These are phyloP conservation scores for Dentipellis sp. DNA, from an alignment of 768 basidiomycete genomes.

Conservation along the genomic window DNA sequence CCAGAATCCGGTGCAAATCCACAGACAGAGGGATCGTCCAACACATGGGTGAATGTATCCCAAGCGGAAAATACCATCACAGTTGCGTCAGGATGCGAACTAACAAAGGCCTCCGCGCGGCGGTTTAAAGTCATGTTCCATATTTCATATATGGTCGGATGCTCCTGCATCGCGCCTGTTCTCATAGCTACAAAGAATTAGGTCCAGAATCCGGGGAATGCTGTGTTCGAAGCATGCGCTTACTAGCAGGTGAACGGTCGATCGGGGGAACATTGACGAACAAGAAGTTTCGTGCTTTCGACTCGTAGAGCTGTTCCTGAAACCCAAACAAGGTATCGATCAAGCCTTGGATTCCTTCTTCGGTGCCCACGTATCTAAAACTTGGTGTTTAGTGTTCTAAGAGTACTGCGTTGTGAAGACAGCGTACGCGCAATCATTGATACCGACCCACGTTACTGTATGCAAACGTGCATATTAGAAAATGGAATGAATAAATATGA, in stretches of 20 bases:
- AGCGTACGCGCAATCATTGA: conserved; percentile 53
- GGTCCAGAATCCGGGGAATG: not conserved
- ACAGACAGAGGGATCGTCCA: conserved; percentile 34
- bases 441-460: conserved; percentile 35
- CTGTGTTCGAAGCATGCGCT: not conserved
- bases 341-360: conserved; percentile 14
- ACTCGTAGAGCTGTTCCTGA: conserved; percentile 39
- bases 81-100: conserved; percentile 34
- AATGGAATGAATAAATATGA: not conserved
- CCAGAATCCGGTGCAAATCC: conserved; percentile 30
- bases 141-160: conserved; percentile 1
- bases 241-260: conserved; percentile 34
- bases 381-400: not conserved
- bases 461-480: not conserved
- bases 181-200: too few relatives aligned
- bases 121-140: conserved; percentile 39
- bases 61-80: conserved; percentile 41
- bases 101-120: conserved; percentile 27
- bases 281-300: conserved; percentile 41
- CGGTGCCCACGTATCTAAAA: conserved; percentile 9
- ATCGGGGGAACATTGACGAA: conserved; percentile 55
- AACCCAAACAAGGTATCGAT: conserved; percentile 31
- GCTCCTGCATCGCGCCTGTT: too few relatives aligned
- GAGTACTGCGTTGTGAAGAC: not conserved
- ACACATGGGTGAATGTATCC: conserved; percentile 33